Base-by-base conservation (phyloP, 306 rosid genomes). In the Cicer yamashitae region DNA sequence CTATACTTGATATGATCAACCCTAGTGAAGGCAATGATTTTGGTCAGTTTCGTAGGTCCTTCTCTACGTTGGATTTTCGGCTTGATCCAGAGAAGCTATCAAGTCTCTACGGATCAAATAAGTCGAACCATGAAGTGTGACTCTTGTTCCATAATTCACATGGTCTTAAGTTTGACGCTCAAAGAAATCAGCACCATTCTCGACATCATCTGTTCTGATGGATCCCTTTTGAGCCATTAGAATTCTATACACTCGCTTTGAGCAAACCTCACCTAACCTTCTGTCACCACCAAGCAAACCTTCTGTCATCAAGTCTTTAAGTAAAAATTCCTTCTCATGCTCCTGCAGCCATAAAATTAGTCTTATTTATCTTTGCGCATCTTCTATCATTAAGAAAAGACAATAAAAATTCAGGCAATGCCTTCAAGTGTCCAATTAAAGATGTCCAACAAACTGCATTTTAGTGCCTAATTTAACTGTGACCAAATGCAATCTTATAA, bases 111-210 rank as follows among this genome's bases (percentile, higher is more conserved):
- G 81, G 62, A 77, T 44, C 83, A 3, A 79, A 82, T 40, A 87
- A 78, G 8, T 63, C 73, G 66, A 76, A 22, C 44, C 51, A 66
- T 30, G 56, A 63, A 67, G 66, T 22, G 34, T 73, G 67, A 62
- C 6, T 45, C 11, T 14, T 3, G 63, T 68, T 52, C 44, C 39
- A 10, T 41, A 41, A 41, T 52, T 30, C 67, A 41, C 25, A 40
- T 53, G 43, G 12, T 13, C 10, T 14, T 8, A 74, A 66, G 20
- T 52, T n/a, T 64, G 78, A 78, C 77, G 75, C 71, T 59, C 79
- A 75, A 94, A 94, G 83, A 90, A 86, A 83, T 86, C 96, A 48
- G 97, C 98, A 80, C 97, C 96, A 71, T 91, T 86, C 89, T 91
- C 97, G 5, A 90, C 86, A 72, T 94, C 98, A 48, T 91, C 96